Base-by-base conservation (phyloP, 179 eudicot genomes). In the Vitellaria paradoxa region DNA sequence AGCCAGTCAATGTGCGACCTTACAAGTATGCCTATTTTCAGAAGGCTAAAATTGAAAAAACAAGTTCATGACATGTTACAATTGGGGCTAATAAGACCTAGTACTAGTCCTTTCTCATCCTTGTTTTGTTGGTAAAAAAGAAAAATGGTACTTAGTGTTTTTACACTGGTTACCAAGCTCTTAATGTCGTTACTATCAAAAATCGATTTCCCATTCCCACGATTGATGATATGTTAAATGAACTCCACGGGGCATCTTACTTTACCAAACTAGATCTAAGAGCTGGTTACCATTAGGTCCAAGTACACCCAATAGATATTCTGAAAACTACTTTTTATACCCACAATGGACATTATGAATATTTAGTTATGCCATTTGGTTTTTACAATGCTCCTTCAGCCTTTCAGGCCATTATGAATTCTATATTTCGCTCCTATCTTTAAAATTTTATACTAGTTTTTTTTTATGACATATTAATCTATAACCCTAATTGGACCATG, bases 21-120 rank as follows among this genome's bases (percentile, higher is more conserved):
- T 63, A 63, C 67, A 63, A 2, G 37, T 2, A 30, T 30, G 37
- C 37, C 37, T 30, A 30, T 2, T 30, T 30, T 30, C 37, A 30
- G 2, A 30, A 30, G 37, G 37, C 37, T 30, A 2, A 30, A 30
- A 30, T 30, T 30, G 37, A 30, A 30, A 30, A 63, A 63, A 18
- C 67, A 63, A 63, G 37, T 63, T 63, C 67, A 63, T 63, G 67
- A 63, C 67, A n/a, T 63, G 67, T 63, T 63, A 63, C 9, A 63
- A 63, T 63, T 63, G 67, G 67, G 67, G 67, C 67, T 63, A n/a
- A 63, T n/a, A 10, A 12, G 67, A 10, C 67, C 24, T n/a, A 6
- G 67, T 26, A 63, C 67, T 13, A 63, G 67, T 63, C 67, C 67
- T 63, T 63, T 63, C 20, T 63, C 26, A 4, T 63, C 26, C 37